Base-by-base conservation (phyloP, 495 filamentous ascomycete species). In the Massariosphaeria phaeospora region DNA sequence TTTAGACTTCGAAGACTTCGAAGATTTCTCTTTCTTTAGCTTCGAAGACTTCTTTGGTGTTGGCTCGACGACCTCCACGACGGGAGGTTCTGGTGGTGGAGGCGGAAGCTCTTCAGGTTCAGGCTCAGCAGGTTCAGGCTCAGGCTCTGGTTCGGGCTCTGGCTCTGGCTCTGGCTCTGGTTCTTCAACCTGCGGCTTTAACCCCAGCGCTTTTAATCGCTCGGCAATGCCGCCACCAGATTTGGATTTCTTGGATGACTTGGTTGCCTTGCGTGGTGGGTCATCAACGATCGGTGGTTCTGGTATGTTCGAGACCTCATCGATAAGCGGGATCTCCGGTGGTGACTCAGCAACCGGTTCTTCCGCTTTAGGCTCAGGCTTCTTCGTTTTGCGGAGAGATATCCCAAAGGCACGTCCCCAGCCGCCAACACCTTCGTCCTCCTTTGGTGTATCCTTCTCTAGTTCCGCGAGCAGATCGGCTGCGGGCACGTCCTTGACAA, bases 171-270 rank as follows among this genome's bases (percentile, higher is more conserved):
- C 57, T 2, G 36, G 35, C 39, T 55, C 51, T 0, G 56, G 56
- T 33, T 36, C 45, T 21, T 43, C 41, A 8, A 39, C 26, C 43
- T 57, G 46, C 17, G 48, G 23, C 23, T 46, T 46, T 18, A 30
- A 31, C 18, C 78, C 73, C 31, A 80, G 66, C 21, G 67, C 69
- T 58, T 73, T 75, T 60, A 79, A 72, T 45, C 70, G 70, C 43
- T 78, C 75, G 17, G 71, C 70, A 17, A 79, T 68, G 8, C 75
- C 76, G 13, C 52, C 52, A 40, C 38, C 18, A 21, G 43, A 34
- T 45, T 55, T 61, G 12, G 25, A 31, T 3, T 15, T 27, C 43
- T 6, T 4, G 2, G 67, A 49, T 26, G 59, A 48, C 36, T 68
- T 58, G 50, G 66, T 52, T 63, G 69, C 39, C 66, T 76, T 78